A percentile compares a stretch with the other conserved stretches of the same genome.
These are phyloP conservation scores for Beauveria bassiana DNA, from an alignment of 2,329 filamentous ascomycete genomes.

Conservation along the genomic window DNA sequence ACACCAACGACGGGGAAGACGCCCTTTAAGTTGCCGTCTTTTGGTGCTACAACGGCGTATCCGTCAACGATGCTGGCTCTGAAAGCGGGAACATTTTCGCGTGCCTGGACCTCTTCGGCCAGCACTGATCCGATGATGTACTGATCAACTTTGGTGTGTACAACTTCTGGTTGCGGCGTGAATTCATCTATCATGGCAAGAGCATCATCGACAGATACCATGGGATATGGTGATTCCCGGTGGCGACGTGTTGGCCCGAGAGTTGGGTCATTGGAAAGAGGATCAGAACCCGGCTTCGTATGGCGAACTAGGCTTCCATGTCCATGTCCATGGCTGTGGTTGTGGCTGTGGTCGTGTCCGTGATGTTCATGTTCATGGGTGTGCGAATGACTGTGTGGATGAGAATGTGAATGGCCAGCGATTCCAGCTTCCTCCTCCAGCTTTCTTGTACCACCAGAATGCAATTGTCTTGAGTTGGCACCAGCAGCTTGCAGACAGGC, in stretches of 20 bases:
- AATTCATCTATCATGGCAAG: slow-evolving; percentile 64
- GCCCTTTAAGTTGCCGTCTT: slow-evolving; percentile 60
- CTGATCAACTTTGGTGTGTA: slow-evolving; percentile 53
- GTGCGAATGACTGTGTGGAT: slow-evolving; percentile 19
- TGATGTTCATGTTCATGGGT: slow-evolving; percentile 25
- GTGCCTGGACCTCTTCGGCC: slow-evolving; percentile 72
- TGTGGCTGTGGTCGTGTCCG: slow-evolving; percentile 13
- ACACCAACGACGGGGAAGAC: slow-evolving; percentile 79
- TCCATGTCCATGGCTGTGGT: slow-evolving; percentile 38
- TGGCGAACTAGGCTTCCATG: slow-evolving; percentile 65
- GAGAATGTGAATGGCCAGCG: slow-evolving; percentile 18
- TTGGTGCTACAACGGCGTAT: slow-evolving; percentile 71
- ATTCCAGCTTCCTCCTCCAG: slow-evolving; percentile 78
- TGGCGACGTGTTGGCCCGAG: slow-evolving; percentile 63
- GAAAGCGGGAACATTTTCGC: slow-evolving; percentile 84
- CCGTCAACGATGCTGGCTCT: slow-evolving; percentile 95
- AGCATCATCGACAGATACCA: slow-evolving; percentile 80
- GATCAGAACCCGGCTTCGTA: slow-evolving; percentile 53
- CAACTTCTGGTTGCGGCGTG: slow-evolving; percentile 54
- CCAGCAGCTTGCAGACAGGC: slow-evolving; percentile 88
- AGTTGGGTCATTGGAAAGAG: slow-evolving; percentile 52
- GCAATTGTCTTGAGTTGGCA: slow-evolving; percentile 69
- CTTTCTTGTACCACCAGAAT: slow-evolving; percentile 73
- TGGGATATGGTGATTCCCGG: slow-evolving; percentile 82
- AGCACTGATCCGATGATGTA: slow-evolving; percentile 68